Base-by-base conservation (phyloP, 208 protist genomes). In the Acanthamoeba castellanii region DNA sequence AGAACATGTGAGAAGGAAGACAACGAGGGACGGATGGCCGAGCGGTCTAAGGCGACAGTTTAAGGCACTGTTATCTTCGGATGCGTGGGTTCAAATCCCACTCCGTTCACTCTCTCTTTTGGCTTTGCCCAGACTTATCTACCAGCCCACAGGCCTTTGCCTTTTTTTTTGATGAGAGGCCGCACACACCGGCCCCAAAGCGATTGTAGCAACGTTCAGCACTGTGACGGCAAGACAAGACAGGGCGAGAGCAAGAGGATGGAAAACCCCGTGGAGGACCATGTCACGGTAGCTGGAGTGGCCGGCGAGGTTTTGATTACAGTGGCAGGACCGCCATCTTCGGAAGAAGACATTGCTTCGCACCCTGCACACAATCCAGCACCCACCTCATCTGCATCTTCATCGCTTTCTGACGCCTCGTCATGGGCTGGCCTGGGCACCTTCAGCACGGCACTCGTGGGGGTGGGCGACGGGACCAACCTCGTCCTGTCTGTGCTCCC, bases 61-160 rank as follows among this genome's bases (percentile, higher is more conserved):
- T 93, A 84, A 93, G 89, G 89, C 89, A 82, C 89, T 57, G 47
- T 30, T 93, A 72, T 93, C 89, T 93, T 93, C 89, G 89, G 89
- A 61, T 72, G 89, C 89, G 89, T 93, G 89, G 89, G 89, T 93
- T 93, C 89, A 82, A 93, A 93, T 82, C 89, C 89, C 89, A 93
- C 89, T 93, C 42, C 89, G 61, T n/a, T 34, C 89, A 93, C 30
- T 84, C 27, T 55, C 16, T 52, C 13, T 93, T 82, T 47, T 42
- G 6, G 7, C 59, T 93, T 88, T 16, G 7, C 11, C 52, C 52
- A 57, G 52, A 57, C 11, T 57, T n/a, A n/a, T n/a, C n/a, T n/a
- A n/a, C 47, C 4, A 52, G 47, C 11, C 7, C 11, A 52, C 7
- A 52, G 11, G 4, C 47, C 47, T 11, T 52, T 52, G 4, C 11